phyloP scores from a whole-genome alignment of 208 protist genomes.

The Wallacemonas sp. region DNA sequence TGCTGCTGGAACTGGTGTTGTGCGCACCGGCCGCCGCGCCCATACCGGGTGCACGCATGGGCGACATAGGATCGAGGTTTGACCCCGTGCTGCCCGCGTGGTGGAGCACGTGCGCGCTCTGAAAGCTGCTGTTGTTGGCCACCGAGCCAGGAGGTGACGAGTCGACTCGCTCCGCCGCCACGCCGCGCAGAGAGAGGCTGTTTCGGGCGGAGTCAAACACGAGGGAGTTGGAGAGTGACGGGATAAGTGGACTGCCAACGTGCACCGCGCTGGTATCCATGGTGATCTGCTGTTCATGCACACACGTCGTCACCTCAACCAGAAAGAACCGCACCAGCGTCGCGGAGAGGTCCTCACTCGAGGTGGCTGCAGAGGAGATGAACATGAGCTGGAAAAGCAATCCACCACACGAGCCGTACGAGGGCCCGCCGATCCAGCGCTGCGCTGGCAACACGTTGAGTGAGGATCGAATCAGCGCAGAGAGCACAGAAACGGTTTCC shows the following conservation, averaged over 20 bases:
- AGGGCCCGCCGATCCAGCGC: slow-evolving; percentile 45
- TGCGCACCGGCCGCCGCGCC: not conserved
- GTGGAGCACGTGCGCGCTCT: not conserved
- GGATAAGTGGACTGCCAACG: slow-evolving; percentile 1
- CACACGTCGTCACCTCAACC: slow-evolving; percentile 39
- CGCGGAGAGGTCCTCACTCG: slow-evolving; percentile 35
- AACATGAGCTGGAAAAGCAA: slow-evolving; percentile 84
- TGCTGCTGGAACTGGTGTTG: not conserved
- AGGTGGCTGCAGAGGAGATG: slow-evolving; percentile 39
- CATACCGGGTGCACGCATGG: too few species aligned
- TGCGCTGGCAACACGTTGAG: slow-evolving; percentile 46
- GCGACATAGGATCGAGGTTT: not conserved
- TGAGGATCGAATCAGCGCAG: slow-evolving; percentile 47
- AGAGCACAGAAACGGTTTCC: slow-evolving; percentile 50
- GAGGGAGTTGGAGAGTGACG: slow-evolving; percentile 6
- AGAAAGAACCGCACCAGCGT: slow-evolving; percentile 74
- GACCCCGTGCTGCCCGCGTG: not conserved
- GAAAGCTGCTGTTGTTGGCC: not conserved
- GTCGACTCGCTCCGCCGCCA: slow-evolving; percentile 1
- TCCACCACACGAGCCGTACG: slow-evolving; percentile 76
- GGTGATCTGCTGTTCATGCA: slow-evolving; percentile 32
- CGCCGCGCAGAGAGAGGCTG: not conserved
- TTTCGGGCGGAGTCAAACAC: not conserved
- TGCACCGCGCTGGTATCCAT: not conserved
- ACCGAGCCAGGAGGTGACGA: not conserved